Evolutionary conservation across 495 filamentous ascomycete genomes (phyloP).

Genomic region (Cercophora scortea): DNA sequence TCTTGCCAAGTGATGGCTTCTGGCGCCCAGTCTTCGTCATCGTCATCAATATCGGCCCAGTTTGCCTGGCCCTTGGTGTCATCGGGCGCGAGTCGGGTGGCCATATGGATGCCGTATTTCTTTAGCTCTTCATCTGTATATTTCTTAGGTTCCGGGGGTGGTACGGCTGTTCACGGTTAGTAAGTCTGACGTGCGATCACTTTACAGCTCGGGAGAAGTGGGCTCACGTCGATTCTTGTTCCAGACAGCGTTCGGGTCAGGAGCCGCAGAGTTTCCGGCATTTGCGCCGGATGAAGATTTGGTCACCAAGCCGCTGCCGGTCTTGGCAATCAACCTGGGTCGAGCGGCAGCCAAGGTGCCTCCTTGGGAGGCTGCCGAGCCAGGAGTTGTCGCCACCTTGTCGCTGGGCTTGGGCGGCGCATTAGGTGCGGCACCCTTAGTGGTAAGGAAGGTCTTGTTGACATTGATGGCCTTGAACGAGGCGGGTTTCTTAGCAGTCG

Average conservation of each 20-base stretch:
- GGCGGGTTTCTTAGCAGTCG: conserved; percentile 69
- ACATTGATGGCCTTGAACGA: conserved; percentile 94
- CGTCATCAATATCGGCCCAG: conserved; percentile 98
- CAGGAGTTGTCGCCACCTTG: conserved; percentile 28
- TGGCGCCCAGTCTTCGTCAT: conserved; percentile 96
- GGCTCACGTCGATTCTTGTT: conserved; percentile 87
- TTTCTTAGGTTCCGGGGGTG: conserved; percentile 77
- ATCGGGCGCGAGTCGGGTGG: conserved; percentile 80
- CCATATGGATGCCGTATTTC: conserved; percentile 93
- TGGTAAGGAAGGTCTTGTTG: conserved; percentile 75
- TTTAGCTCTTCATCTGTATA: conserved; percentile 96
- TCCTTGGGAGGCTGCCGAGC: conserved; percentile 22
- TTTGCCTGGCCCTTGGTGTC: conserved; percentile 66
- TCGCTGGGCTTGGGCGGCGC: conserved; percentile 44
- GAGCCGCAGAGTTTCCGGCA: conserved; percentile 43
- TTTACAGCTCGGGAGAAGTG: not conserved
- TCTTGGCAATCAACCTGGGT: conserved; percentile 48
- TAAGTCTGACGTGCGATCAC: not conserved
- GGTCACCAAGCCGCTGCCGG: conserved; percentile 39
- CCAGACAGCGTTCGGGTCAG: conserved; percentile 77
- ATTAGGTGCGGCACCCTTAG: conserved; percentile 36
- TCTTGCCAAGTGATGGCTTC: conserved; percentile 97
- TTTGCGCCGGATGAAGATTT: conserved; percentile 47
- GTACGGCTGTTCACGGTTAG: conserved; percentile 47
- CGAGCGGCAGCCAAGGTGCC: conserved; percentile 35